Evolutionary conservation across 2,329 filamentous ascomycete genomes (phyloP).

Genomic region (Aspergillus costaricaensis): DNA sequence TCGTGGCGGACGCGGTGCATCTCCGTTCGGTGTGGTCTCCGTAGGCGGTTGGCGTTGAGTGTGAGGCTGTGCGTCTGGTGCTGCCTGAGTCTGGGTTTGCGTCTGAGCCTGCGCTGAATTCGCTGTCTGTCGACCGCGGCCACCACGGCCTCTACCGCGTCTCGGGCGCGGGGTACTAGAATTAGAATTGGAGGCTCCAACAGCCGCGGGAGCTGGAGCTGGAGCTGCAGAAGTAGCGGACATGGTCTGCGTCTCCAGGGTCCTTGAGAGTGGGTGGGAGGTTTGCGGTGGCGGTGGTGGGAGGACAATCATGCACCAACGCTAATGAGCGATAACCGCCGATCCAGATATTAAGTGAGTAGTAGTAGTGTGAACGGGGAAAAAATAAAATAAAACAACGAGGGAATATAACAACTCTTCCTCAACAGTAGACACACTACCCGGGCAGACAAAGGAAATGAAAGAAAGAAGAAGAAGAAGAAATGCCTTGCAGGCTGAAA

Average conservation of each 20-base stretch:
- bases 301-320: slow-evolving; percentile 16
- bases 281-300: neutral
- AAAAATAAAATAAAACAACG: neutral
- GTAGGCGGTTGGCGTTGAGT: neutral
- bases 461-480: neutral
- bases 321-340: neutral
- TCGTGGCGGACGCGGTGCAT: slow-evolving; percentile 25
- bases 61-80: slow-evolving; percentile 1
- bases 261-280: slow-evolving; percentile 1
- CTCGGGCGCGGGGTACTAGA: slow-evolving; percentile 22
- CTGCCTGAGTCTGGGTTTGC: slow-evolving; percentile 12
- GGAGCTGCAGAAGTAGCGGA: slow-evolving; percentile 15
- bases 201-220: slow-evolving; percentile 11
- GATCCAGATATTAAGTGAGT: neutral
- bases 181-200: neutral
- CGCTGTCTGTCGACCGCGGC: slow-evolving; percentile 25
- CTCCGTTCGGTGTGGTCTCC: slow-evolving; percentile 5
- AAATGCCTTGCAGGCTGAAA: neutral
- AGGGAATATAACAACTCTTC: too few species aligned
- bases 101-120: slow-evolving; percentile 11
- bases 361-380: neutral
- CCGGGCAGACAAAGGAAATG: neutral
- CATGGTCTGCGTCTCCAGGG: slow-evolving; percentile 21
- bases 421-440: too few species aligned
- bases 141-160: slow-evolving; percentile 32